phyloP scores from a whole-genome alignment of 2,329 filamentous ascomycete genomes.

The Fusarium torulosum region DNA sequence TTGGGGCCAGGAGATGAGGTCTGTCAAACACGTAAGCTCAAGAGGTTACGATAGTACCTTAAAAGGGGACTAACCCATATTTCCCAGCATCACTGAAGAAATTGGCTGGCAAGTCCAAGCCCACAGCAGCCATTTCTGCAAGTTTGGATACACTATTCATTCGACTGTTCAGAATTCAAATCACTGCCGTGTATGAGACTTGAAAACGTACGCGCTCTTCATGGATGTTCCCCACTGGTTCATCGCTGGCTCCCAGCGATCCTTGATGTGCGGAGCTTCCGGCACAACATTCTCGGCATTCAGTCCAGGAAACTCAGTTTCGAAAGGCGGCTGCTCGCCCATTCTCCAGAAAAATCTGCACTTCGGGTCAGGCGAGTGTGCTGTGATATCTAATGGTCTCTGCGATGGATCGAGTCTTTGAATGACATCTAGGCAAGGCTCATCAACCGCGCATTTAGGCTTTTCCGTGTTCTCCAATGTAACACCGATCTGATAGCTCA shows the following conservation, averaged over 20 bases:
- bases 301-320: slow-evolving; percentile 66
- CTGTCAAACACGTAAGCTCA: slow-evolving; percentile 48
- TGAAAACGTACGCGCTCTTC: slow-evolving; percentile 66
- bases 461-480: slow-evolving; percentile 74
- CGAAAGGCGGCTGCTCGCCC: slow-evolving; percentile 65
- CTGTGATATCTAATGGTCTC: slow-evolving; percentile 69
- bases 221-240: slow-evolving; percentile 69
- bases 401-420: slow-evolving; percentile 65
- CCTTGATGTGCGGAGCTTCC: slow-evolving; percentile 60
- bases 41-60: not conserved
- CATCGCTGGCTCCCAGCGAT: slow-evolving; percentile 67
- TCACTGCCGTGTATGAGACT: not conserved
- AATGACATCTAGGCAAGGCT: slow-evolving; percentile 70
- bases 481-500: slow-evolving; percentile 72
- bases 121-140: slow-evolving; percentile 70
- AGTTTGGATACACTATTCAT: slow-evolving; percentile 63
- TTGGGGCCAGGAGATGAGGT: slow-evolving; percentile 72
- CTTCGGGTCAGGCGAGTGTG: slow-evolving; percentile 70
- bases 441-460: slow-evolving; percentile 73
- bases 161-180: not conserved
- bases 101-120: slow-evolving; percentile 64
- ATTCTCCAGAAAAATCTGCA: slow-evolving; percentile 74
- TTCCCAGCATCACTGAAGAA: slow-evolving; percentile 67
- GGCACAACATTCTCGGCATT: slow-evolving; percentile 69
- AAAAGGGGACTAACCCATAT: slow-evolving; percentile 61